Percentiles rank a stretch among this genome's conserved stretches.
phyloP scores from a whole-genome alignment of 768 basidiomycete genomes.

The Xerocomellus chrysenteron region DNA sequence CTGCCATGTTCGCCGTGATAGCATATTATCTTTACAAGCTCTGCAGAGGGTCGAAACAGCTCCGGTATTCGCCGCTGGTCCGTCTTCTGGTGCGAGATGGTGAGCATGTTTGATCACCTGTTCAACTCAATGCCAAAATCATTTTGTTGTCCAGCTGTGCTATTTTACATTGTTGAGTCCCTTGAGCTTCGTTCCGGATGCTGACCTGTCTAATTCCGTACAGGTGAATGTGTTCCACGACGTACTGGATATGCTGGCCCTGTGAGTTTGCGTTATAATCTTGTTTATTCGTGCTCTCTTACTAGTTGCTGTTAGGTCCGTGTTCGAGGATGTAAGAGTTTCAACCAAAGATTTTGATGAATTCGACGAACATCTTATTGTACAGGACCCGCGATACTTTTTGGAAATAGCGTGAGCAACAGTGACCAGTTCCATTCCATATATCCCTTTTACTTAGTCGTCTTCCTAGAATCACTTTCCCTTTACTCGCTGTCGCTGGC shows the following conservation, averaged over 20 bases:
- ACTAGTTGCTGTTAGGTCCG: background rate
- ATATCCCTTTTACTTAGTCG: background rate
- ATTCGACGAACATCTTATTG: background rate
- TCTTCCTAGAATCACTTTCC: background rate
- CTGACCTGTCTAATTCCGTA: background rate
- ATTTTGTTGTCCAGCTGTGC: background rate
- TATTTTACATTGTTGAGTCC: constrained; percentile 4
- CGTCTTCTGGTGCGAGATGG: constrained; percentile 6
- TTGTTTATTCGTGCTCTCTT: background rate
- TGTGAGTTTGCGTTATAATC: constrained; percentile 4
- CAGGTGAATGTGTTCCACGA: constrained; percentile 7
- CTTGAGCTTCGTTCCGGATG: background rate
- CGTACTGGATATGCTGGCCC: background rate
- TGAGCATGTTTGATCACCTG: constrained; percentile 2
- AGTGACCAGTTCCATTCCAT: background rate
- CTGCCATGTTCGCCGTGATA: background rate
- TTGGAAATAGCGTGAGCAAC: background rate
- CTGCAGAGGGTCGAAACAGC: background rate
- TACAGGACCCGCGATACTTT: constrained; percentile 7
- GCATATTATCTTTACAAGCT: constrained; percentile 1
- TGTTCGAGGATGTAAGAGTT: background rate
- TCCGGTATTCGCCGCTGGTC: background rate
- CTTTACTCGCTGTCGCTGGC: constrained; percentile 14
- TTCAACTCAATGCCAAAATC: background rate
- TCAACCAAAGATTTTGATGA: background rate